Evolutionary conservation across 2,329 filamentous ascomycete genomes (phyloP), one percentile per base, ranked within the genome.

Genomic region (Penicillium janthinellum): DNA sequence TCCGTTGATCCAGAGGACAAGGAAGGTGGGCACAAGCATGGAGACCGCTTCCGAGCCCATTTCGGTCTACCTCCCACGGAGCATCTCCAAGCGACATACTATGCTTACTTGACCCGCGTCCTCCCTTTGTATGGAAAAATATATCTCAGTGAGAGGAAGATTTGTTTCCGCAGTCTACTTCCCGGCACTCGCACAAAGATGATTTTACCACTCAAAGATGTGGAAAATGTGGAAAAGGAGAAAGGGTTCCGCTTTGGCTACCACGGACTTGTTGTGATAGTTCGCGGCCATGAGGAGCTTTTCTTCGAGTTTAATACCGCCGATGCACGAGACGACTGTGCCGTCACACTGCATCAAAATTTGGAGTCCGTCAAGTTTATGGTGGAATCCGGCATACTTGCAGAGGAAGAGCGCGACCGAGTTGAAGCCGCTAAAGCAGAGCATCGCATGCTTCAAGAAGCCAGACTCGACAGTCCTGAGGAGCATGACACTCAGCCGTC

Each of bases 41-140:
- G 84, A 12, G 81, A 85, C 66, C 87, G 94, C 28, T 98, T 98
- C 76, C 87, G 91, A 47, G 86, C 88, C 1, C 92, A 98, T 71
- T 99, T 99, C 78, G 91, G 92, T 1, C 82, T 98, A n/a, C 91
- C 93, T 0, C 82, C 87, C 37, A 87, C 87, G 0, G 95, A 99
- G 73, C 90, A 87, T 72, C 84, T 99, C 1, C 88, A 91, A 63
- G 93, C 94, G 1, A 91, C 92, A 0, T 98, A 95, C 76, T 98
- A 92, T 75, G 92, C 91, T n/a, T 91, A 90, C 71, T 83, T 98
- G n/a, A 87, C 96, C 67, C 88, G 93, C 2, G 91, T 96, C 0
- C 77, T 98, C 34, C 95, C 95, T 2, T 83, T 98, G 1, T 98
- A 97, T 70, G 95, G 95, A 68, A 99, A 98, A 77, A 90, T 98